Evolutionary conservation across 2,329 filamentous ascomycete genomes (phyloP), one percentile per base, ranked within the genome.

Genomic region (Acrodontium crateriforme): DNA sequence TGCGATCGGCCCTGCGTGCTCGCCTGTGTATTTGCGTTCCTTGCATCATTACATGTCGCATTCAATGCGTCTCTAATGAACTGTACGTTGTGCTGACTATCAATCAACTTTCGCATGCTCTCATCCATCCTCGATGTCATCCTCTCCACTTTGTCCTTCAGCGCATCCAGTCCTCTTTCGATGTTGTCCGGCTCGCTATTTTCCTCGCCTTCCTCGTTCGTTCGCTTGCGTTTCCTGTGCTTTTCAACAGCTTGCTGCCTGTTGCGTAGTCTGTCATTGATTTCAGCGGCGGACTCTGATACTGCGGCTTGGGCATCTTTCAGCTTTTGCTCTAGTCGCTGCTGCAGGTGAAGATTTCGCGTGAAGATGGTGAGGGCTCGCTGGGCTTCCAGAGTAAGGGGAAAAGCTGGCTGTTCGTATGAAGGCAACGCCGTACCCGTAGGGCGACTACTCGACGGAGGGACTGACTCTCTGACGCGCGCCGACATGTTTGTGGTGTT

Each of bases 61-160:
- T 46, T 40, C 4, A 74, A 35, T 2, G 56, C 52, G 9, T 58
- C 54, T 16, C 55, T 53, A 24, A 70, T 45, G 4, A 49, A 44
- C 30, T 59, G 49, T 9, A 69, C 46, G 33, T 56, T 61, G 6
- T 61, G 53, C 31, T 64, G 57, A 6, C 59, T 58, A 49, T 79
- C 74, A 33, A 78, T 66, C 26, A 71, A 49, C 9, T 60, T 54
- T 10, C 73, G 61, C 44, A 77, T 63, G 24, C 56, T 59, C 43
- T 63, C 57, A 38, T 79, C 74, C 44, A 77, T 58, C 27, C 60
- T 57, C 16, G 52, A 47, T 1, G 70, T 76, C 39, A 69, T 53
- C 3, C 51, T 47, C 10, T 63, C 54, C 2, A 73, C 67, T 31
- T 60, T 56, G 12, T 53, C 49, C 31, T 53, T 34, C 29, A 59